Conservation (phyloP, 2,329 filamentous ascomycete species). For the Cercospora zeina region DNA sequence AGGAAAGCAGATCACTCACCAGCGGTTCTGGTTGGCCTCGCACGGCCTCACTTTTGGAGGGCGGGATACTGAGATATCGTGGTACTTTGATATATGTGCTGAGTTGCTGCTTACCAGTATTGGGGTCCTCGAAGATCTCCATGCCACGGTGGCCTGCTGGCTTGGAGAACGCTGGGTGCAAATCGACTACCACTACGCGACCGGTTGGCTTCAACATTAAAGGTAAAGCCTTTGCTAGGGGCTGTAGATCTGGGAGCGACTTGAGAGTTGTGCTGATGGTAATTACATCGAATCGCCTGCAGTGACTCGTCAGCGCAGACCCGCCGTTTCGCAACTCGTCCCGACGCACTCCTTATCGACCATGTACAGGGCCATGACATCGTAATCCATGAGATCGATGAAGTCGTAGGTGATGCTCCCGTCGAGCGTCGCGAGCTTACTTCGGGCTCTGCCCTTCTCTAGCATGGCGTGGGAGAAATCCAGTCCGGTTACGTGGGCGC, state of each 20-base stretch:
- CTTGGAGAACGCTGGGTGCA: conserved; percentile 55
- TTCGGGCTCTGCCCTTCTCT: conserved; percentile 38
- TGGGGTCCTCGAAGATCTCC: conserved; percentile 43
- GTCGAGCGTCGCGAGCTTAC: conserved; percentile 19
- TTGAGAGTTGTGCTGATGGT: conserved; percentile 53
- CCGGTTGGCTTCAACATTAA: conserved; percentile 45
- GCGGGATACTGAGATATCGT: conserved; percentile 48
- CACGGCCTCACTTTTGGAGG: conserved; percentile 44
- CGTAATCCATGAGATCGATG: conserved; percentile 46
- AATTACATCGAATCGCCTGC: conserved; percentile 46
- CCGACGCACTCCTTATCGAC: not conserved
- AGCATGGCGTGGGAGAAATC: conserved; percentile 51
- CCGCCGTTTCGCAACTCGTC: not conserved
- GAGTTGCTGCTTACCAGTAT: conserved; percentile 43
- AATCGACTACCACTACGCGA: conserved; percentile 44
- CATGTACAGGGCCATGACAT: conserved; percentile 40
- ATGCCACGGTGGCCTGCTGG: conserved; percentile 46
- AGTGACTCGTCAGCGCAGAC: not conserved
- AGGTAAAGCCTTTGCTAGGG: conserved; percentile 47
- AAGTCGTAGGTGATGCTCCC: conserved; percentile 38
- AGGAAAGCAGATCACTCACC: conserved; percentile 32
- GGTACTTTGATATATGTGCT: conserved; percentile 44
- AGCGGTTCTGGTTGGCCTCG: conserved; percentile 32
- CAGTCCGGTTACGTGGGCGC: conserved; percentile 47
- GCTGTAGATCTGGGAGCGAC: conserved; percentile 50